Base-by-base conservation (phyloP, 2,329 filamentous ascomycete genomes). In the Ophiostoma tasmaniense region DNA sequence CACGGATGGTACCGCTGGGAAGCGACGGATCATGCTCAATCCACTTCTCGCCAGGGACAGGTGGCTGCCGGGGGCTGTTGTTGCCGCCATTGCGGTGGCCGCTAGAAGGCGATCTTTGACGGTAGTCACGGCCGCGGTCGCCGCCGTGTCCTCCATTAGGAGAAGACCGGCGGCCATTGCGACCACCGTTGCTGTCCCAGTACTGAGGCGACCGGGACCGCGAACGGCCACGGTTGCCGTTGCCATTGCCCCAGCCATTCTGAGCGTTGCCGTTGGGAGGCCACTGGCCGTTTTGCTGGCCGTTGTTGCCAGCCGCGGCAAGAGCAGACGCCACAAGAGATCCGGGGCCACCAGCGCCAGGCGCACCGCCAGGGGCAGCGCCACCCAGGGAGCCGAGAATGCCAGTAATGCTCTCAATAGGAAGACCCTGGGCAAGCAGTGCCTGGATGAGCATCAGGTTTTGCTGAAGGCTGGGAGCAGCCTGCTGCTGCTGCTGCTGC, bases 1-100 rank as follows among this genome's bases (percentile, higher is more conserved):
- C 95, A 84, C 93, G 95, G 80, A 99, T 97, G 74, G 87, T 85
- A 71, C 91, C 90, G 71, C 85, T 82, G 2, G 90, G 89, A 71
- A 99, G 83, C 8, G 80, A 86, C 67, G 85, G 81, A 78, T 99
- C 95, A 79, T 87, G 90, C 66, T 93, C 90, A 70, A 97, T 83
- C 84, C 88, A 92, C 79, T 96, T 97, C 64, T 79, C 74, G 28
- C 37, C 30, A 11, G 70, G 68, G 77, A 76, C 59, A 77, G 74
- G 59, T 77, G 80, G 71, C 33, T 70, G 68, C 22, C 71, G 74
- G 28, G 88, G 83, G 75, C 90, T 89, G 73, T 85, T 85, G 22
- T 67, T 33, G 14, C 66, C 64, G 8, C 66, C 30, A 4, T 89
- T 88, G 69, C 87, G 86, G 11, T 37, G 61, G 20, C 33, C 33